Conservation (phyloP, 331 rosid species). For the Pyracantha coccinea region DNA sequence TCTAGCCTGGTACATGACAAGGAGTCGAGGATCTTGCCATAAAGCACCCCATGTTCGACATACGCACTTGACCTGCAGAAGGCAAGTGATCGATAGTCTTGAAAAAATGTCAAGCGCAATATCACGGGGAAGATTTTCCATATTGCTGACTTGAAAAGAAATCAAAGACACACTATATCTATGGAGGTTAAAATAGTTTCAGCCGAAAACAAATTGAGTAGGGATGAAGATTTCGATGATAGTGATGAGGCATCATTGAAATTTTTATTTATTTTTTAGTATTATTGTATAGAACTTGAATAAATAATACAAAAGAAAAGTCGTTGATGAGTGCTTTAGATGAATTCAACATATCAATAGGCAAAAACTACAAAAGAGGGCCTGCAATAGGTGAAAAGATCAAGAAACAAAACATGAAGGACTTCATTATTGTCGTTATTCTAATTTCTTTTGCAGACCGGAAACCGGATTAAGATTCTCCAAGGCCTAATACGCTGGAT, state of each 20-base stretch:
- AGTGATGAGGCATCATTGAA: background rate
- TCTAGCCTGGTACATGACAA: background rate
- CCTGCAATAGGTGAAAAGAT: background rate
- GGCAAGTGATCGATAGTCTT: conserved; percentile 30
- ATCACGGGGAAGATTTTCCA: conserved; percentile 29
- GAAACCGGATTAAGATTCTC: no score
- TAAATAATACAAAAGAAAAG: background rate
- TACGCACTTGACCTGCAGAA: conserved; percentile 22
- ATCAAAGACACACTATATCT: background rate
- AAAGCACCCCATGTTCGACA: conserved; percentile 24
- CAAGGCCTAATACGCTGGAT: no score
- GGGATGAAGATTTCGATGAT: background rate
- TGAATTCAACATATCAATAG: background rate
- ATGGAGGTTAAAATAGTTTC: background rate
- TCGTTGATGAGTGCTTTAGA: background rate
- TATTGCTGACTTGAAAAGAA: background rate
- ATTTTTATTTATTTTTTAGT: background rate
- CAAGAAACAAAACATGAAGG: background rate
- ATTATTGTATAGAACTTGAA: background rate
- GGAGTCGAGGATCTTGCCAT: conserved; percentile 13
- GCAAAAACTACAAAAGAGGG: background rate
- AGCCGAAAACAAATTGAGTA: background rate
- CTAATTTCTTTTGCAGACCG: no score
- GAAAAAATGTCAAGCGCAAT: conserved; percentile 22
- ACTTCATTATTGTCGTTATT: no score